Evolutionary conservation across 2,329 filamentous ascomycete species (phyloP), one percentile per base, ranked within the genome.

Genomic region (Exophiala lecanii-corni): DNA sequence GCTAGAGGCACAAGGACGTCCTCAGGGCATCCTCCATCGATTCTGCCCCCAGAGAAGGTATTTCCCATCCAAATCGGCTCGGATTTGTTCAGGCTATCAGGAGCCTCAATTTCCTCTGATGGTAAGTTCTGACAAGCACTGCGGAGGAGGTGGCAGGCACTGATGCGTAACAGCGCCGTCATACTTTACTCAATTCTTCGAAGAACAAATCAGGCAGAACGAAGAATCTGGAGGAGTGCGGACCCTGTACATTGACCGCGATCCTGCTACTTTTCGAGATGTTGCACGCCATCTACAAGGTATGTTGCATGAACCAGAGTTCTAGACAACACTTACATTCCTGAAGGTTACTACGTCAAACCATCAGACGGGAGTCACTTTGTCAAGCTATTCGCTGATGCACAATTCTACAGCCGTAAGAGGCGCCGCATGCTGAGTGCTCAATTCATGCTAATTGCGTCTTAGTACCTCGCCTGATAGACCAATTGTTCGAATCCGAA

Each of bases 171-270:
- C 68, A 94, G 91, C 89, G 59, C 91, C 91, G 45, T 96, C 89
- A 37, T 96, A 96, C 65, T 96, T 97, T 68, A 94, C 91, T 15
- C 84, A 88, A 56, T 96, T 92, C 70, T 97, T 97, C 65, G 75
- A 82, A 55, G 86, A 86, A 57, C 89, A 96, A 67, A 67, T 96
- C 30, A 75, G 78, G 44, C 68, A 72, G 54, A 82, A 76, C 36
- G 75, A 80, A 47, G 73, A 76, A 35, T 74, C 75, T 43, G 76
- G 76, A 42, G 70, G 68, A 40, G 66, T 94, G 45, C 81, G 84
- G 54, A 95, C 91, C 0, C 73, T 97, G 5, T 96, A 96, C 67
- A 96, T 97, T 59, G 91, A 97, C 64, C 84, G 91, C 49, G 91
- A 97, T 64, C 89, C 91, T 0, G 73, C 74, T 10, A 96, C 89